phyloP scores from a whole-genome alignment of 306 rosid species.

The Fragaria nilgerrensis region DNA sequence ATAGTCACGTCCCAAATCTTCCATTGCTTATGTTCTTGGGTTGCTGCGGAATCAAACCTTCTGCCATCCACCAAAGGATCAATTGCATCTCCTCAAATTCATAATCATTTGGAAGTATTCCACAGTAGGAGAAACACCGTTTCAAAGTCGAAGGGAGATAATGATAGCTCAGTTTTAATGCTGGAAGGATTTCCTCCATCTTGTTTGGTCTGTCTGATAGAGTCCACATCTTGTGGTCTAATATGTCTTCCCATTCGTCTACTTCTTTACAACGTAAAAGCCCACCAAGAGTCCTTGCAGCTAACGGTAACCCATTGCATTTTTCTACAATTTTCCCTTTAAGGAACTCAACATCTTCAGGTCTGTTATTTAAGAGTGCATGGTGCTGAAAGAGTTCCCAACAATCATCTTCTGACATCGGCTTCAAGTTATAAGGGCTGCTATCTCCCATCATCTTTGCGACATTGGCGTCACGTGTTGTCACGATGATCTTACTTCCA shows the following conservation, averaged over 20 bases:
- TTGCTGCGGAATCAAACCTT: conserved; percentile 16
- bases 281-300: neutral
- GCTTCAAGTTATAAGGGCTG: neutral
- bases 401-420: neutral
- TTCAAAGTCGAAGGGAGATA: conserved; percentile 23
- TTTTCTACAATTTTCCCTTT: neutral
- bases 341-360: neutral
- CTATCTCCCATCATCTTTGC: neutral
- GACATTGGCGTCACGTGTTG: neutral
- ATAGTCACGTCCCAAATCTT: conserved; percentile 16
- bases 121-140: conserved; percentile 19
- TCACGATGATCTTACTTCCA: neutral
- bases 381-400: neutral
- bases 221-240: neutral
- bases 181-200: neutral
- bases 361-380: neutral
- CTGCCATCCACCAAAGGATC: conserved; percentile 32
- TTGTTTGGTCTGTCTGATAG: neutral
- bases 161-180: conserved; percentile 24
- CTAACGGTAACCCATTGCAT: neutral
- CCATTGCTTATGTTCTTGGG: neutral
- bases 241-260: neutral
- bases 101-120: conserved; percentile 18
- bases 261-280: neutral
- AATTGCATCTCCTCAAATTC: conserved; percentile 3